These are phyloP conservation scores for Botrytis aclada DNA, from an alignment of 2,329 filamentous ascomycete genomes.

Conservation along the genomic window DNA sequence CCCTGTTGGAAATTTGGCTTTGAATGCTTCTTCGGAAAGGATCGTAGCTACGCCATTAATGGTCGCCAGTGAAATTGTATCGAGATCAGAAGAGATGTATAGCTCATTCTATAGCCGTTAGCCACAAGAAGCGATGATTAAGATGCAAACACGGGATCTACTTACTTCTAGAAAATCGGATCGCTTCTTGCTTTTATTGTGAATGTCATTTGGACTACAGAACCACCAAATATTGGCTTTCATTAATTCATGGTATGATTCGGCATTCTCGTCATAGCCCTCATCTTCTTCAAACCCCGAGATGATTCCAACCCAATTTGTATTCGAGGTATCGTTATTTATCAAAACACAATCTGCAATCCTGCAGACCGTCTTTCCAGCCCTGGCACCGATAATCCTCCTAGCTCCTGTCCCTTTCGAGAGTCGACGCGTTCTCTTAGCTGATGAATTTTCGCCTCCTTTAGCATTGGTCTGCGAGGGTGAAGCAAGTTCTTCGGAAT, in stretches of 20 bases:
- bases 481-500: neutral
- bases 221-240: conserved; percentile 77
- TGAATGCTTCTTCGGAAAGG: conserved; percentile 69
- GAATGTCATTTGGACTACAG: conserved; percentile 83
- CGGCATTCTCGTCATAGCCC: conserved; percentile 68
- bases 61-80: conserved; percentile 79
- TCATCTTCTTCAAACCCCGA: conserved; percentile 74
- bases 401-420: conserved; percentile 30
- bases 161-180: conserved; percentile 69
- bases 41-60: conserved; percentile 88
- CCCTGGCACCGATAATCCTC: conserved; percentile 71
- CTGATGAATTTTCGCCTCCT: conserved; percentile 24
- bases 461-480: neutral
- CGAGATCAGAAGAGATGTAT: conserved; percentile 84
- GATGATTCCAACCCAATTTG: conserved; percentile 90
- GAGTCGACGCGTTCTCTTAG: conserved; percentile 26
- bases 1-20: conserved; percentile 67
- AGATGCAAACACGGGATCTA: conserved; percentile 5
- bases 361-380: conserved; percentile 75
- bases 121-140: neutral
- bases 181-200: conserved; percentile 77
- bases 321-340: conserved; percentile 80
- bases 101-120: conserved; percentile 67
- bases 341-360: conserved; percentile 83
- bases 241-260: conserved; percentile 15